Evolutionary conservation across 2,329 filamentous ascomycete genomes (phyloP).

Genomic region (Alternaria novae-zelandiae): DNA sequence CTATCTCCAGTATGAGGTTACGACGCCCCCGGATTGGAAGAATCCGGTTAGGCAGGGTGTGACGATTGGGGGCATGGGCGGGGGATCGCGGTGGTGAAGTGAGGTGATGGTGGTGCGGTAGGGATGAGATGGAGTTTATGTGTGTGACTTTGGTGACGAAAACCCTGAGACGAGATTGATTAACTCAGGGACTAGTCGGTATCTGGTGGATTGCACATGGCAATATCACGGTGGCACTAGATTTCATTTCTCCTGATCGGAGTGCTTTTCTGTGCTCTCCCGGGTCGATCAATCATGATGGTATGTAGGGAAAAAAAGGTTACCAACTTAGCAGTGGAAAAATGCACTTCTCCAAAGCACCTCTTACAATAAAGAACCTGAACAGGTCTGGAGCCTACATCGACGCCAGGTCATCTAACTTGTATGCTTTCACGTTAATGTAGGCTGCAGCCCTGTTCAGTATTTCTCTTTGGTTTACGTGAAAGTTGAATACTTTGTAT

Average conservation of each 20-base stretch:
- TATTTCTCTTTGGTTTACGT: not conserved
- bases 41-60: slow-evolving; percentile 20
- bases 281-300: not conserved
- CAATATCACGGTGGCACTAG: not conserved
- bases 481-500: not conserved
- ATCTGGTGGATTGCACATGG: not conserved
- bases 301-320: not conserved
- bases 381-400: not conserved
- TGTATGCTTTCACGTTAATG: not conserved
- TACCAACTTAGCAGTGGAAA: not conserved
- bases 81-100: slow-evolving; percentile 4
- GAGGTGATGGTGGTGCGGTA: not conserved
- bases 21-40: slow-evolving; percentile 42
- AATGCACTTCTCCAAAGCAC: not conserved
- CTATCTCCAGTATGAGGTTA: slow-evolving; percentile 41
- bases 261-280: not conserved
- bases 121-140: not conserved
- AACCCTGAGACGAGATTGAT: not conserved
- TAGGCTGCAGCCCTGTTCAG: not conserved
- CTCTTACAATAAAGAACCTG: not conserved
- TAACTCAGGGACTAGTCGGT: not conserved
- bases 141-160: not conserved
- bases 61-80: slow-evolving; percentile 21
- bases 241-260: not conserved
- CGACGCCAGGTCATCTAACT: not conserved